Evolutionary conservation across 1,139 yeast species (phyloP).

Genomic region (Torulaspora pretoriensis): DNA sequence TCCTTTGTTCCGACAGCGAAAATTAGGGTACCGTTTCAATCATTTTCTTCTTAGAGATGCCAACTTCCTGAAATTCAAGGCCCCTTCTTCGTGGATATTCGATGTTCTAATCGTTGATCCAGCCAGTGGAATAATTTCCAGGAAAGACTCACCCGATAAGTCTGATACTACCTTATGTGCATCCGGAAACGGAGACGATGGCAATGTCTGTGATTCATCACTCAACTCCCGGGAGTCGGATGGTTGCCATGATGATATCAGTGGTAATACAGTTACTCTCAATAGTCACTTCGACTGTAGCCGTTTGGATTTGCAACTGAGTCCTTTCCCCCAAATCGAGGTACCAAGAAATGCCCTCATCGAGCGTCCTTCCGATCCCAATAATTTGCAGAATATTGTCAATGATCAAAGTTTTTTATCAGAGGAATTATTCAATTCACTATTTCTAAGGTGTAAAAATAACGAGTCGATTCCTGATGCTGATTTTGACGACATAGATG

Average conservation of each 20-base stretch:
- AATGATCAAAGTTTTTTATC: background rate
- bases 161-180: background rate
- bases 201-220: background rate
- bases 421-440: conserved; percentile 3
- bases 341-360: conserved; percentile 8
- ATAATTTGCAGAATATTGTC: conserved; percentile 2
- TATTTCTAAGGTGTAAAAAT: conserved; percentile 11
- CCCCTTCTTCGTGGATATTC: conserved; percentile 1
- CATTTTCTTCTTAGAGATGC: conserved; percentile 6
- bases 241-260: background rate
- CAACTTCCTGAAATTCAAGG: background rate
- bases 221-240: background rate
- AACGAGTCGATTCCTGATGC: conserved; percentile 13
- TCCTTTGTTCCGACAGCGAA: background rate
- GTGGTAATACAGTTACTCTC: background rate
- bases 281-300: background rate
- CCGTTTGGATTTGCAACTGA: conserved; percentile 10
- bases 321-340: conserved; percentile 6
- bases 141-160: background rate
- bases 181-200: background rate
- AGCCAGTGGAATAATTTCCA: conserved; percentile 1
- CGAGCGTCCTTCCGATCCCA: background rate
- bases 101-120: conserved; percentile 7
- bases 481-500: conserved; percentile 10
- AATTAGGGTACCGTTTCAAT: conserved; percentile 2